Base-by-base conservation (phyloP, 352 stramenopile species). In the Phytopythium aichiense region DNA sequence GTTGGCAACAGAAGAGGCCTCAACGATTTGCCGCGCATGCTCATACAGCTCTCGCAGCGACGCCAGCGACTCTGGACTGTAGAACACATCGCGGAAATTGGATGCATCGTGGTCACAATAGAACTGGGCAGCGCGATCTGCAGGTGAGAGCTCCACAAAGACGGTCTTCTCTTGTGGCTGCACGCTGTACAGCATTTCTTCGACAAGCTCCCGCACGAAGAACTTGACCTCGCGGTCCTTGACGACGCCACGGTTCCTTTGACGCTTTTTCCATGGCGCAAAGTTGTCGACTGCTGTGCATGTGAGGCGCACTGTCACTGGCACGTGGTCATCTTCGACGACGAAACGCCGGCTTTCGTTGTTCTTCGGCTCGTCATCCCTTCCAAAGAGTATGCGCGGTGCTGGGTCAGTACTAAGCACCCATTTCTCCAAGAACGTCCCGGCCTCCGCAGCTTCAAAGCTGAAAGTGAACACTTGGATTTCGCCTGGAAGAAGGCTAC, bases 341-440 rank as follows among this genome's bases (percentile, higher is more conserved):
- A 33, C 15, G 8, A 49, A 33, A 40, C 7, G 55, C 9, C 51
- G 31, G 20, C 4, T 53, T n/a, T 12, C 56, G 33, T 16, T 31
- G 12, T 13, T 20, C 16, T 15, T 46, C 1, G 12, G 22, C 12
- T 33, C 38, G 22, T 25, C 25, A 5, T 23, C 13, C 22, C 23
- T 48, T 1, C 60, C 62, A 11, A 70, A 68, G 31, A 30, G 45
- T 33, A 76, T 55, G 1, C 52, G 43, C n/a, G 73, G 62, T 8
- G 63, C 68, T 9, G 81, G 83, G 45, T 92, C 74, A 20, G 85
- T 67, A 37, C 86, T 74, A 4, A 94, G 59, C 15, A 85, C 38
- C 86, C 86, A 94, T 35, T 84, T 83, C 54, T 92, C 86, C 6
- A 91, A 59, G 60, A 78, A 91, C 9, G 86, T 48, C 5, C 86